Conservation (phyloP, 192 early-diverging fungal species). For the Gryganskiella cystojenkinii region DNA sequence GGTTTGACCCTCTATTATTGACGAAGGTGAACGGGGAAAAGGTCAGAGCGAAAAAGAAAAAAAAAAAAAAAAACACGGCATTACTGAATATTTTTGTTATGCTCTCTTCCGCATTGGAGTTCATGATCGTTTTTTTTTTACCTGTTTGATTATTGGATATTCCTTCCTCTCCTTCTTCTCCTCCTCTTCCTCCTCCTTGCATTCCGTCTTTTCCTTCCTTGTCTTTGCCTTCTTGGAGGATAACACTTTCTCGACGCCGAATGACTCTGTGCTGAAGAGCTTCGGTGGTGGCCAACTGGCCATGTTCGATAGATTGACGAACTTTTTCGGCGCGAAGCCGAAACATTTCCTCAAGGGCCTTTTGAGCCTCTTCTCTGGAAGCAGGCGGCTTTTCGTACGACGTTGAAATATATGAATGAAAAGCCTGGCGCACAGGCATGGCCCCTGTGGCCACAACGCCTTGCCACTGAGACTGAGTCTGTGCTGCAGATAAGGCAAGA, state of each 20-base stretch:
- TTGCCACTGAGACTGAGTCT: no score
- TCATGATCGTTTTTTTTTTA: no score
- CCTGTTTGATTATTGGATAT: no score
- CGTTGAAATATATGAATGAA: constrained; percentile 35
- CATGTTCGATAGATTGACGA: constrained; percentile 42
- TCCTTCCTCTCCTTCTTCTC: no score
- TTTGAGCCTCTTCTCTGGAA: constrained; percentile 41
- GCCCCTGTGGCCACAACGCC: constrained; percentile 9
- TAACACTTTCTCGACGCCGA: constrained; percentile 32
- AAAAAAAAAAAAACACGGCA: neutral
- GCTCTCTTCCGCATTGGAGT: no score
- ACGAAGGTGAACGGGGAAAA: neutral
- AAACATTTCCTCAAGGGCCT: constrained; percentile 41
- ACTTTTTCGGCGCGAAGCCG: constrained; percentile 42
- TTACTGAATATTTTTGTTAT: neutral
- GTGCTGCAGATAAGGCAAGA: no score
- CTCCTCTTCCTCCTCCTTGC: neutral
- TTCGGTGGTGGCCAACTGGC: constrained; percentile 36
- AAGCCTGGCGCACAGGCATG: constrained; percentile 40
- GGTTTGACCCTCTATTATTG: no score
- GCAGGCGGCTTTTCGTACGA: constrained; percentile 45
- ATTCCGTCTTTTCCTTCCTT: neutral
- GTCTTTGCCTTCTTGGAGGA: constrained; percentile 19
- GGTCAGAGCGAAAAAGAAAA: neutral
- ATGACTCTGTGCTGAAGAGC: constrained; percentile 34